These are phyloP conservation scores for Thelonectria olida DNA, from an alignment of 2,329 filamentous ascomycete genomes.

Conservation along the genomic window DNA sequence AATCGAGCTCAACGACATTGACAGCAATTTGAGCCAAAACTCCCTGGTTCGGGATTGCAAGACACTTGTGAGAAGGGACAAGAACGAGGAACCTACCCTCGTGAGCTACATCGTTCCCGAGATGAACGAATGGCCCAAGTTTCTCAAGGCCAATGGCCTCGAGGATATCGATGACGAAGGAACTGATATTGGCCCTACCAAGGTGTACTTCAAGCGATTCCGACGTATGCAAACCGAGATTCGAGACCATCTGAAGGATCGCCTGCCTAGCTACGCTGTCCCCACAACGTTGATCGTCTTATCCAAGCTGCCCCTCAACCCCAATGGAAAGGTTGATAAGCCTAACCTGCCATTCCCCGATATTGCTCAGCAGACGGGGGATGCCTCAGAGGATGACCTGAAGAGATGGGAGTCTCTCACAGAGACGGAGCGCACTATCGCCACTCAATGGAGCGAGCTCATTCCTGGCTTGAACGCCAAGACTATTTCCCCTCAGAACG, in stretches of 20 bases:
- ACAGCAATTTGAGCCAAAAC: constrained; percentile 80
- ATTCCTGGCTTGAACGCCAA: constrained; percentile 73
- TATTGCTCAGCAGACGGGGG: constrained; percentile 62
- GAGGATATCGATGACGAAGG: constrained; percentile 66
- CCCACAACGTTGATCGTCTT: constrained; percentile 47
- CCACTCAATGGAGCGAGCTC: constrained; percentile 75
- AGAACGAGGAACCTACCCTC: constrained; percentile 76
- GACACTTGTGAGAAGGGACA: constrained; percentile 71
- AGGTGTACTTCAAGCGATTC: constrained; percentile 56
- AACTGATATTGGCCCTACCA: constrained; percentile 53
- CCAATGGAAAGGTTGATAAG: constrained; percentile 85
- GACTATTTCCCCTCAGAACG: constrained; percentile 64
- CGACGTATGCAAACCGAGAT: constrained; percentile 59
- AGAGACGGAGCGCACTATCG: constrained; percentile 52
- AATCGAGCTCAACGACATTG: constrained; percentile 94
- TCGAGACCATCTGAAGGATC: constrained; percentile 32
- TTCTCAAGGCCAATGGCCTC: constrained; percentile 65
- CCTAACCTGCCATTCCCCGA: constrained; percentile 84
- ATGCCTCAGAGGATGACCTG: constrained; percentile 46
- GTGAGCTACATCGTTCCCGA: constrained; percentile 88
- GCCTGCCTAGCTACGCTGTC: constrained; percentile 45
- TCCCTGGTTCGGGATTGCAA: constrained; percentile 83
- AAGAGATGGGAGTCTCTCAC: constrained; percentile 62
- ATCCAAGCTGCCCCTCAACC: constrained; percentile 73
- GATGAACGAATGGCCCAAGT: constrained; percentile 72